Evolutionary conservation across 1,284 basidiomycete genomes (phyloP).

Genomic region (Uromyces viciae-fabae): DNA sequence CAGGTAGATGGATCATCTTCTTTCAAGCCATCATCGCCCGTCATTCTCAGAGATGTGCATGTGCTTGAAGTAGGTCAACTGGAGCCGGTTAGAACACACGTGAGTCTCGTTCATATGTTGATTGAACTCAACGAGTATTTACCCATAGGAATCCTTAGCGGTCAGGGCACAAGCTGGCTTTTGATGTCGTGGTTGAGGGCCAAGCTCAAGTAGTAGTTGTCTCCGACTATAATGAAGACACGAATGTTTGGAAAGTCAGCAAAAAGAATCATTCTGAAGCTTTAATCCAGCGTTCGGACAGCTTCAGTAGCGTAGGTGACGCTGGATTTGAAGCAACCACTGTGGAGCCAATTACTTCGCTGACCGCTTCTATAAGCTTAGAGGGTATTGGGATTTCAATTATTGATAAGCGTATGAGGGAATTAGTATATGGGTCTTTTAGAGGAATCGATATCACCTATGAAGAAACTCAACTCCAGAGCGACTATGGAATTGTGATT

Average conservation of each 20-base stretch:
- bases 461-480: slow-evolving; percentile 70
- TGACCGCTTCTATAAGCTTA: slow-evolving; percentile 72
- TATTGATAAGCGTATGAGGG: slow-evolving; percentile 79
- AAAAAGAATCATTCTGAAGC: slow-evolving; percentile 57
- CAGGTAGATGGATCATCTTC: slow-evolving; percentile 58
- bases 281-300: slow-evolving; percentile 66
- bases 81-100: slow-evolving; percentile 75
- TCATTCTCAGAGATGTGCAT: slow-evolving; percentile 65
- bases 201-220: slow-evolving; percentile 81
- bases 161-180: slow-evolving; percentile 64
- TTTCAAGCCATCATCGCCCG: background rate
- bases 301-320: slow-evolving; percentile 66
- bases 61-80: slow-evolving; percentile 95
- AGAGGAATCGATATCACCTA: slow-evolving; percentile 81
- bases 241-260: slow-evolving; percentile 79
- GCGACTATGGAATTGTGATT: slow-evolving; percentile 79
- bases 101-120: slow-evolving; percentile 26
- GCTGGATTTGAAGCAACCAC: slow-evolving; percentile 79
- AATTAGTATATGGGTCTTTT: slow-evolving; percentile 84
- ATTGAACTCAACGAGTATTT: background rate
- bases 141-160: slow-evolving; percentile 44
- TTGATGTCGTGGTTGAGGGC: slow-evolving; percentile 89
- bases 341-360: slow-evolving; percentile 65
- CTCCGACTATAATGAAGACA: slow-evolving; percentile 78
- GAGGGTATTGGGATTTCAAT: slow-evolving; percentile 90